Evolutionary conservation across 2,329 filamentous ascomycete species (phyloP).

Genomic region (Laburnicola sp.): DNA sequence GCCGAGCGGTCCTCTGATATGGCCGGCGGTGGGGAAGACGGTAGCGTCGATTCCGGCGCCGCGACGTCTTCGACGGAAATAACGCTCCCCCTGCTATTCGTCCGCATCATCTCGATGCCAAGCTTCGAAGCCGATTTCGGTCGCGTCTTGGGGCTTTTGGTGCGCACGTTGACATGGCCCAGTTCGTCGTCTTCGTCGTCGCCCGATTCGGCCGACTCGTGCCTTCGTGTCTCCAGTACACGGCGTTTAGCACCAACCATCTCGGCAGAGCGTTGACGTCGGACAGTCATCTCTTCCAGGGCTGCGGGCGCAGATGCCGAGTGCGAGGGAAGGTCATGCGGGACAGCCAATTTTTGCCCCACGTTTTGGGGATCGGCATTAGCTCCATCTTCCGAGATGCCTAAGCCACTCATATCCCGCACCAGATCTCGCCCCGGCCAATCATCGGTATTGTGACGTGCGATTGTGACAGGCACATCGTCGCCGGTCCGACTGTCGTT

Average conservation of each 20-base stretch:
- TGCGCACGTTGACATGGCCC: slow-evolving; percentile 59
- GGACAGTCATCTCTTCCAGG: slow-evolving; percentile 56
- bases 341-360: slow-evolving; percentile 38
- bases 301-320: slow-evolving; percentile 61
- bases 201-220: slow-evolving; percentile 81
- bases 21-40: slow-evolving; percentile 44
- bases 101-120: slow-evolving; percentile 96
- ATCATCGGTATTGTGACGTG: slow-evolving; percentile 72
- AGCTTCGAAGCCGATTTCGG: slow-evolving; percentile 70
- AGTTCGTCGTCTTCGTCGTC: slow-evolving; percentile 95
- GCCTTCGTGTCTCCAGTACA: slow-evolving; percentile 69
- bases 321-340: slow-evolving; percentile 43
- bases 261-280: slow-evolving; percentile 70
- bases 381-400: slow-evolving; percentile 69
- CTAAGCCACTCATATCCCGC: slow-evolving; percentile 64
- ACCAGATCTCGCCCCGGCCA: slow-evolving; percentile 67
- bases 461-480: slow-evolving; percentile 75
- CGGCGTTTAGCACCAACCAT: slow-evolving; percentile 75
- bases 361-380: slow-evolving; percentile 39
- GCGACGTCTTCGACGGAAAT: slow-evolving; percentile 53
- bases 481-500: slow-evolving; percentile 74
- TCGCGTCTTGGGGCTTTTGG: slow-evolving; percentile 55
- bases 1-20: slow-evolving; percentile 48
- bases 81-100: slow-evolving; percentile 86
- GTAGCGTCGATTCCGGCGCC: slow-evolving; percentile 36